phyloP scores from a whole-genome alignment of 805 yeast genomes.

The Cyberlindnera xishuangbannaensis region DNA sequence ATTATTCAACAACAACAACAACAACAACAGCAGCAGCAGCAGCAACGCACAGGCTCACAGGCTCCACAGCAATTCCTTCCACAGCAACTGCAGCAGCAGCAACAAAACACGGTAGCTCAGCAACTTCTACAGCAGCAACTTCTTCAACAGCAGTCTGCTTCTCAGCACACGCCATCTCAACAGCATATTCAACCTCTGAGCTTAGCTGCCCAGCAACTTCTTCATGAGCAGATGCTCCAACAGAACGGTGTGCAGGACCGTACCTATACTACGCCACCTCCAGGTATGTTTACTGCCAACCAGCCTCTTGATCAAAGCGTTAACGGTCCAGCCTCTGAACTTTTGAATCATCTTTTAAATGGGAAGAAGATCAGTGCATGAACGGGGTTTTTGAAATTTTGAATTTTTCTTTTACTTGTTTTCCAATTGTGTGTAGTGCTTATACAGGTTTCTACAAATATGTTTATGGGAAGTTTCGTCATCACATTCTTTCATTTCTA shows the following conservation, averaged over 20 bases:
- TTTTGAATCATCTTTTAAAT: conserved; percentile 78
- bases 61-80: conserved; percentile 21
- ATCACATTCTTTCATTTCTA: conserved; percentile 1
- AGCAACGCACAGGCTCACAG: conserved; percentile 10
- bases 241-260: conserved; percentile 28
- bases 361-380: conserved; percentile 50
- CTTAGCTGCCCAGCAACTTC: conserved; percentile 22
- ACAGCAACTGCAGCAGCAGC: conserved; percentile 18
- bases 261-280: conserved; percentile 53
- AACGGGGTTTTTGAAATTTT: neutral
- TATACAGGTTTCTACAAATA: too few relatives aligned
- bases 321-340: conserved; percentile 63
- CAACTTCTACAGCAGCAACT: conserved; percentile 25
- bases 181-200: conserved; percentile 15
- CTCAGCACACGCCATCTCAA: conserved; percentile 19
- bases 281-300: conserved; percentile 47
- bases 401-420: neutral
- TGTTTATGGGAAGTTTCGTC: neutral
- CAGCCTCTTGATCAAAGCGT: conserved; percentile 14
- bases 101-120: conserved; percentile 17
- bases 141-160: conserved; percentile 23
- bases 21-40: conserved; percentile 9
- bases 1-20: conserved; percentile 10
- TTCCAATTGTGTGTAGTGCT: neutral
- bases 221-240: conserved; percentile 24